Evolutionary conservation across 257 asterid species (phyloP), one percentile per base, ranked within the genome.

Genomic region (Gentiana macrophylla): DNA sequence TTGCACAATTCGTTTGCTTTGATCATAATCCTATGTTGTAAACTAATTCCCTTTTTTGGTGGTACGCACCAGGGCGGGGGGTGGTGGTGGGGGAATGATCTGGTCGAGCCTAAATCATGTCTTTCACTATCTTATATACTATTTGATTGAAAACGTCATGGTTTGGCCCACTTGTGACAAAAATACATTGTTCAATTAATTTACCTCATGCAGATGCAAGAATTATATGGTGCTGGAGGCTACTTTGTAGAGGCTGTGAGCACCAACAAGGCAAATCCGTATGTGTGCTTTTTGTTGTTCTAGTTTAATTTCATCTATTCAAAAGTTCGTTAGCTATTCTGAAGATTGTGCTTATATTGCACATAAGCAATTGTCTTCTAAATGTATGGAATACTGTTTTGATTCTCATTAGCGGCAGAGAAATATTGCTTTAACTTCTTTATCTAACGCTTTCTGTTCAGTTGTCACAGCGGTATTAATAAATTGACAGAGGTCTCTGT

Each of bases 191-290:
- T 41, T 10, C 9, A 41, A 10, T 41, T 7, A 41, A 41, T 41
- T 41, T 41, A 41, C 5, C 46, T 4, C 10, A 41, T 57, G 60
- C 86, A 91, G 98, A 81, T 91, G 97, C 91, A 79, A 77, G 86
- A 84, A 51, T 63, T 68, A 59, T 87, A 87, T 75, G 98, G 95
- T 62, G 98, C 98, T 62, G 70, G 94, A 52, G 98, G 98, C 44
- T 91, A 87, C 82, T 87, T 91, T 53, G 57, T 62, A 54, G 94
- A 74, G 46, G 72, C 74, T 6, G 78, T 74, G 53, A 67, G 65
- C 55, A 66, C 48, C 62, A 72, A 66, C 35, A 77, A 65, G 69
- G 69, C 76, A 70, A 64, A 74, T 56, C 33, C 1, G 95, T 84
- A 70, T 73, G 84, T 73, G 67, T 32, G 1, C 13, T 8, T 37